Evolutionary conservation across 768 basidiomycete genomes (phyloP), one percentile per base, ranked within the genome.

Genomic region (Lactarius deliciosus): DNA sequence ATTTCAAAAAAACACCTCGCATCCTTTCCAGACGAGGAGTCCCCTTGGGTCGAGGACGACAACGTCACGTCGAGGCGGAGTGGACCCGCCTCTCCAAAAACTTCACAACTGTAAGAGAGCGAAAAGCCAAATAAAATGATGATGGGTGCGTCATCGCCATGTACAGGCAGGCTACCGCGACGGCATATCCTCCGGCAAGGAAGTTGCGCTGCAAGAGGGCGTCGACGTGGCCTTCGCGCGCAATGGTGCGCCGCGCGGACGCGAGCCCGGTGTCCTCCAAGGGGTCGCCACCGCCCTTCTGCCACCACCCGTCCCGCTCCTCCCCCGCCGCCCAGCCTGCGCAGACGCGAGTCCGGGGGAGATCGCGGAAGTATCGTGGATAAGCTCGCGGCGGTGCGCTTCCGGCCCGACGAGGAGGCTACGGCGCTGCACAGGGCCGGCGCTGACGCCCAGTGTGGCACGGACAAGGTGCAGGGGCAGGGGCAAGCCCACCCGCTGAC

Each of bases 141-240:
- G 16, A 56, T 7, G 36, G 36, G 36, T 38, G 34, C 34, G 45
- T 57, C 45, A 15, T 25, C 60, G 55, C 16, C 30, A 43, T 59
- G 13, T 25, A 47, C 71, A 97, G 96, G 86, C 86, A 18, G 96
- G 96, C 2, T 98, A 98, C 73, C 86, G 96, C n/a, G 96, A 98
- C 77, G 96, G 96, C 7, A 96, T 98, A 72, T 91, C 88, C 0
- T 87, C 89, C 5, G 96, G 96, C 3, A 98, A 98, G 75, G 90
- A 96, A 74, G 81, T 83, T 0, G 88, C 87, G 2, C 81, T 98
- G 2, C 96, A 99, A 73, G 80, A 87, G 69, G 96, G 96, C 0
- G 98, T 99, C 73, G 93, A 99, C 76, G 79, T 81, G 5, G 94
- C 92, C 1, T 98, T 93, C 72, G 86, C 87, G 0, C 75, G 77